Percentiles rank a stretch among this genome's conserved stretches.
phyloP scores from a whole-genome alignment of 2,329 filamentous ascomycete genomes.

The Calonectria pteridis region DNA sequence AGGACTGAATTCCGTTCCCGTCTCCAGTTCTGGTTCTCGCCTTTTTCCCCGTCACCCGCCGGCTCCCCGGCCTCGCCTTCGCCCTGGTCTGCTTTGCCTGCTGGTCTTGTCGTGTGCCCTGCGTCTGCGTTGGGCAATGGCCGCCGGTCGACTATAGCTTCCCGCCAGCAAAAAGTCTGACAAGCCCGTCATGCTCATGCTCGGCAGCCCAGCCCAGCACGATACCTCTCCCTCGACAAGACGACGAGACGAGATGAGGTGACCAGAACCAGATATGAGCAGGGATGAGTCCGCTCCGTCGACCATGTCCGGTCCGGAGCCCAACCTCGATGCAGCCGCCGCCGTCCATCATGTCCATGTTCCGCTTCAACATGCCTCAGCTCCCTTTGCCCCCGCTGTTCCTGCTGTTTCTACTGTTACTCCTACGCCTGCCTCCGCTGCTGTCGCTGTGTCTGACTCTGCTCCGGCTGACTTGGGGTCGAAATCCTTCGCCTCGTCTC shows the following conservation, averaged over 20 bases:
- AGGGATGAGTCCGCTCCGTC: constrained; percentile 47
- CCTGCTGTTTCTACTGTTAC: not conserved
- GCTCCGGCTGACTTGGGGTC: constrained; percentile 61
- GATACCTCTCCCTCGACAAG: constrained; percentile 42
- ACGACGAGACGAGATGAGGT: constrained; percentile 46
- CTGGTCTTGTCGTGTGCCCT: constrained; percentile 2
- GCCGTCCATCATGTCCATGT: constrained; percentile 46
- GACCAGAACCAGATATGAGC: constrained; percentile 47
- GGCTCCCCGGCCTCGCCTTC: constrained; percentile 26
- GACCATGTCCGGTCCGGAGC: constrained; percentile 48
- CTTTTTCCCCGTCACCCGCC: constrained; percentile 28
- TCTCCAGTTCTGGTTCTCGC: constrained; percentile 27
- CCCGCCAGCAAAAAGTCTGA: constrained; percentile 22
- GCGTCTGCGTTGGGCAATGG: constrained; percentile 20
- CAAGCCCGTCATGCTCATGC: constrained; percentile 45
- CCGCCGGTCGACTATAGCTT: constrained; percentile 26
- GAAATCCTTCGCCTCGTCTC: constrained; percentile 61
- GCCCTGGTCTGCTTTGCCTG: not conserved
- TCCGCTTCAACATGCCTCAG: constrained; percentile 59
- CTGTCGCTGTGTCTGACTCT: not conserved
- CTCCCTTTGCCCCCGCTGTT: not conserved
- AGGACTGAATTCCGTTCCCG: constrained; percentile 30
- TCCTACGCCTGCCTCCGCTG: not conserved
- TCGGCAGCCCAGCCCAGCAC: constrained; percentile 39
- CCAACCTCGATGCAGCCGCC: constrained; percentile 48